A percentile compares a stretch with the other conserved stretches of the same genome.
These are phyloP conservation scores for Hibiscus trionum DNA, from an alignment of 345 rosid species.

Conservation along the genomic window DNA sequence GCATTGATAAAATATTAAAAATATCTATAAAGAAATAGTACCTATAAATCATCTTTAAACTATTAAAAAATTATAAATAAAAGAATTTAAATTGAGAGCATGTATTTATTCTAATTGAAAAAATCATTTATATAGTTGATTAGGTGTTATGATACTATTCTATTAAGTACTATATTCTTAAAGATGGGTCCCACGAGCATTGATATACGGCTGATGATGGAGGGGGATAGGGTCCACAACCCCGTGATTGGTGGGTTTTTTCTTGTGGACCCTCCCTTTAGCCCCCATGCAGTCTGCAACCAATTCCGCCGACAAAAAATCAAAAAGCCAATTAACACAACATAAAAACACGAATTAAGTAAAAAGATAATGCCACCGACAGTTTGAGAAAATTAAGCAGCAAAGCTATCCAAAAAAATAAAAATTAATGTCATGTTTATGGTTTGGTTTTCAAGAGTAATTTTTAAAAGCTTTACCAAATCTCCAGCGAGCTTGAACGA, in stretches of 20 bases:
- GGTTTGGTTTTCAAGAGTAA: neutral
- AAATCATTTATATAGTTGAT: neutral
- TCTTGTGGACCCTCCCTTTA: slow-evolving; percentile 20
- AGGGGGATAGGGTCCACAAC: slow-evolving; percentile 14
- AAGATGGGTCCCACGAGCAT: slow-evolving; percentile 7
- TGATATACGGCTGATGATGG: slow-evolving; percentile 18
- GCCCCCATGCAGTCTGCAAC: slow-evolving; percentile 23
- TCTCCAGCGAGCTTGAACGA: slow-evolving; percentile 98
- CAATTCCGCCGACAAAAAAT: slow-evolving; percentile 47
- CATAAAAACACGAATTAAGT: neutral
- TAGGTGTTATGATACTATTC: neutral
- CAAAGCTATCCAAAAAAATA: neutral
- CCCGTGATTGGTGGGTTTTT: slow-evolving; percentile 37
- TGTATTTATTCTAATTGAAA: no score
- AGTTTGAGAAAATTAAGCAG: slow-evolving; percentile 20
- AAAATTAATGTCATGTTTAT: neutral
- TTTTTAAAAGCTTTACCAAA: slow-evolving; percentile 48
- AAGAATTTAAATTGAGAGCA: no score
- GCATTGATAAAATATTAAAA: no score
- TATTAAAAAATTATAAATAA: no score
- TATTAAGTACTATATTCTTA: neutral
- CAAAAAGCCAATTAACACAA: slow-evolving; percentile 6
- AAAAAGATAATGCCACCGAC: slow-evolving; percentile 57
- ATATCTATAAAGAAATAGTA: no score
- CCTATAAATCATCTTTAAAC: no score